Evolutionary conservation across 2,329 filamentous ascomycete species (phyloP), one percentile per base, ranked within the genome.

Genomic region (Cephalotrichum gorgonifer): DNA sequence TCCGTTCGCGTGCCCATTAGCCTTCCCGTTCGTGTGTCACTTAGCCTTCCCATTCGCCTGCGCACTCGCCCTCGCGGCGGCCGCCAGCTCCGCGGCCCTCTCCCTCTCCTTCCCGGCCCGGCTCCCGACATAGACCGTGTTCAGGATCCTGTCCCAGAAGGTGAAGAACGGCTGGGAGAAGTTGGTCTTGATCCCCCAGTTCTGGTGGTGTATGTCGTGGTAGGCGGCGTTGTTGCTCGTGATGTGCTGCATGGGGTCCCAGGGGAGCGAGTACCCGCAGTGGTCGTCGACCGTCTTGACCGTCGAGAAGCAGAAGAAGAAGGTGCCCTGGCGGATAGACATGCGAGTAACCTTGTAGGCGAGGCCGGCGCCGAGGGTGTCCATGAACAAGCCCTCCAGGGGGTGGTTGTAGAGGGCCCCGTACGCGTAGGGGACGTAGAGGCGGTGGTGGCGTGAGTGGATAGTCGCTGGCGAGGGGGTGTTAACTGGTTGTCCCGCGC

Each of bases 201-300:
- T 94, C 69, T 98, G 93, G 69, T 98, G 93, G 68, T 98, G 93
- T 51, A 98, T 91, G 62, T 98, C 93, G 62, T 98, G 93, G 67
- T 97, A 98, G 31, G 83, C 85, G 25, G 93, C 91, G 58, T 97
- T 96, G 74, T 98, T 97, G 64, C 86, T 86, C 42, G 90, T 95
- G 53, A 97, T 75, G 62, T 85, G 83, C 73, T 96, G 90, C 48
- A 97, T 73, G 2, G 91, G 91, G 64, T 98, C 93, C 81, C 86
- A 97, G 1, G 93, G 93, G 53, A 98, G 83, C n/a, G 81, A 76
- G 62, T 97, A 98, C 55, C 93, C 93, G 66, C 91, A 96, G 70
- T 98, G 93, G 62, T 98, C 93, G 61, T 96, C 90, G 25, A 97
- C 88, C 0, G 93, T 97, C 74, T 98, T 98, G 73, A 96, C 81